Conservation (phyloP, 805 yeast species). For the Lipomyces orientalis region DNA sequence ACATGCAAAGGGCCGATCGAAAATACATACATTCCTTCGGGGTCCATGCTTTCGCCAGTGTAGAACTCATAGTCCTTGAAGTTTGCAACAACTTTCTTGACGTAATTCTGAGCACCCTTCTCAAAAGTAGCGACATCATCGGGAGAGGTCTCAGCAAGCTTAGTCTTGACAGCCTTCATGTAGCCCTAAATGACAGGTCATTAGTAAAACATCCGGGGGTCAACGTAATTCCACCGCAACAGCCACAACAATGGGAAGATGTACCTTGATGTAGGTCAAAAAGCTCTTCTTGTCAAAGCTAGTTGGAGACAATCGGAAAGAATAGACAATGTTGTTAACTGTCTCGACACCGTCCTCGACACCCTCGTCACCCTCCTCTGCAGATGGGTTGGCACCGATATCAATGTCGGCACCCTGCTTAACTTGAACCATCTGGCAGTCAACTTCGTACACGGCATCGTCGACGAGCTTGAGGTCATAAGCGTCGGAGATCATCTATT, state of each 20-base stretch:
- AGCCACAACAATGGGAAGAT: background rate
- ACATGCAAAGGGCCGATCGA: background rate
- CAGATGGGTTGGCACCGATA: constrained; percentile 99
- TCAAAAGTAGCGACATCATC: constrained; percentile 86
- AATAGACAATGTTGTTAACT: constrained; percentile 98
- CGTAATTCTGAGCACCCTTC: constrained; percentile 96
- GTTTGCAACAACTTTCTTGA: constrained; percentile 92
- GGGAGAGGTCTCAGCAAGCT: constrained; percentile 87
- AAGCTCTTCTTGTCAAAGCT: constrained; percentile 97
- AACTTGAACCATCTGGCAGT: constrained; percentile 90
- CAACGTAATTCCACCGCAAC: background rate
- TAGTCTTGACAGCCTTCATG: constrained; percentile 93
- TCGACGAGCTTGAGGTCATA: constrained; percentile 88
- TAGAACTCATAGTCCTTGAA: constrained; percentile 99
- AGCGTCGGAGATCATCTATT: constrained; percentile 84
- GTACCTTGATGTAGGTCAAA: constrained; percentile 85
- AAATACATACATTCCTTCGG: constrained; percentile 80
- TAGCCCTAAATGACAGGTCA: constrained; percentile 56
- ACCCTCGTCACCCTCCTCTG: constrained; percentile 86
- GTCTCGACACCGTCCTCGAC: constrained; percentile 84
- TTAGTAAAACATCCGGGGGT: background rate
- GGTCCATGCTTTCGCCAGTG: constrained; percentile 99
- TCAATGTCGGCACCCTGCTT: constrained; percentile 87
- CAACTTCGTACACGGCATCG: constrained; percentile 93
- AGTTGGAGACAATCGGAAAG: constrained; percentile 97